Evolutionary conservation across 495 filamentous ascomycete genomes (phyloP).

Genomic region (Annulohypoxylon nitens): DNA sequence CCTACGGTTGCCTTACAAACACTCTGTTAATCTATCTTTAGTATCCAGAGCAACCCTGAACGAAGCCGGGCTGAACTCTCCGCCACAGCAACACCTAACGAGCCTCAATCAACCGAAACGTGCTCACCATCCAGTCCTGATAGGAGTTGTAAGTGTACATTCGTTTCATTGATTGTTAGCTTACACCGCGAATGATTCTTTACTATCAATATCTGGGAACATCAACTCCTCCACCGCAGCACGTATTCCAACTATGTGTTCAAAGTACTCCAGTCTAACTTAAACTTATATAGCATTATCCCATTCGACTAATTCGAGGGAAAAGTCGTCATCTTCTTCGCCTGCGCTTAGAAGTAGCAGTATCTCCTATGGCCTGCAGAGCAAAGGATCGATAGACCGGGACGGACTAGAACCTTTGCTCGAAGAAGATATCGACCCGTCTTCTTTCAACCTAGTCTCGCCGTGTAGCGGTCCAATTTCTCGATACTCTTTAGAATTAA

Average conservation of each 20-base stretch:
- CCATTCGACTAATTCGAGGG: constrained; percentile 26
- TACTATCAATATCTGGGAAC: background rate
- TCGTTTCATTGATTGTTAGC: background rate
- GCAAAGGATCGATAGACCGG: constrained; percentile 51
- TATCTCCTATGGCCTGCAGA: constrained; percentile 57
- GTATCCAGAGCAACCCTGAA: constrained; percentile 26
- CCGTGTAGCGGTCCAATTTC: constrained; percentile 45
- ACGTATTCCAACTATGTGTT: background rate
- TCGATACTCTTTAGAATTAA: constrained; percentile 68
- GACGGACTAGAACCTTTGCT: constrained; percentile 63
- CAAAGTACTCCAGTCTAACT: constrained; percentile 10
- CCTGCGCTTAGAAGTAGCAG: constrained; percentile 40
- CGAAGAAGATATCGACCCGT: constrained; percentile 62
- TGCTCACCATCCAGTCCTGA: constrained; percentile 24
- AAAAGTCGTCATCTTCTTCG: constrained; percentile 40
- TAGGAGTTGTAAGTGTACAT: constrained; percentile 24
- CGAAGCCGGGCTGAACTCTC: background rate
- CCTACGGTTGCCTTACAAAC: background rate
- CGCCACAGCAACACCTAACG: background rate
- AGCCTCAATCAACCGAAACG: constrained; percentile 20
- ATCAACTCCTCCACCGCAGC: background rate
- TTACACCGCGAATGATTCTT: background rate
- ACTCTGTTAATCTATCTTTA: constrained; percentile 9
- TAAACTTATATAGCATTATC: constrained; percentile 15
- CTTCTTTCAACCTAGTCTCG: constrained; percentile 66